Conservation (phyloP, 1,139 yeast species). For the Yamadazyma pseudoaaseri region DNA sequence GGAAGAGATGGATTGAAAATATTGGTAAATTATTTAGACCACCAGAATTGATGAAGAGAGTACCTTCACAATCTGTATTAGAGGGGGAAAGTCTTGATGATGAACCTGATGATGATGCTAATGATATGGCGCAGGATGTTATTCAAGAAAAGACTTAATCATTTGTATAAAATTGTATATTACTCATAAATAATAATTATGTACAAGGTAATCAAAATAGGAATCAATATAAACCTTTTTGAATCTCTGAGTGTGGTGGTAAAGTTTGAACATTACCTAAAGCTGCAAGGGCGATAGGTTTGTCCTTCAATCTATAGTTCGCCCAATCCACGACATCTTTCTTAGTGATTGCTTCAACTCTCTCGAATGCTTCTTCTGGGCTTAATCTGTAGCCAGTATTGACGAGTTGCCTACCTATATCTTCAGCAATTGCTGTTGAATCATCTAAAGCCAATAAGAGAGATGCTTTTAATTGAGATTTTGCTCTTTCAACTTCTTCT, state of each 20-base stretch:
- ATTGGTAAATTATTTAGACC: constrained; percentile 82
- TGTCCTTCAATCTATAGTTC: constrained; percentile 70
- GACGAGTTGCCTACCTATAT: constrained; percentile 94
- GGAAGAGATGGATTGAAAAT: constrained; percentile 83
- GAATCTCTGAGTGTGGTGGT: constrained; percentile 57
- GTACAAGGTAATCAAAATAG: constrained; percentile 1
- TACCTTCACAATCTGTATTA: constrained; percentile 62
- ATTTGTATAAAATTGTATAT: constrained; percentile 9
- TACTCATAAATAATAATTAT: constrained; percentile 5
- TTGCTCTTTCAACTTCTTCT: constrained; percentile 90
- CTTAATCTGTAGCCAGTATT: constrained; percentile 89
- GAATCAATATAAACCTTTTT: constrained; percentile 30
- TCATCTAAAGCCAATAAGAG: constrained; percentile 87
- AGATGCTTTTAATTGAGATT: constrained; percentile 92
- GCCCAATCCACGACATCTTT: constrained; percentile 89
- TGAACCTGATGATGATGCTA: constrained; percentile 41
- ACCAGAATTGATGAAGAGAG: constrained; percentile 69
- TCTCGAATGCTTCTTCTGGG: constrained; percentile 88
- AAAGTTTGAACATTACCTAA: constrained; percentile 74
- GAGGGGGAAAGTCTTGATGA: constrained; percentile 36
- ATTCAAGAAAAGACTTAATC: constrained; percentile 20
- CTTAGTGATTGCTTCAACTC: constrained; percentile 76
- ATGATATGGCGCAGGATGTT: constrained; percentile 51
- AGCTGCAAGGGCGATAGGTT: constrained; percentile 87
- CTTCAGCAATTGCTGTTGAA: constrained; percentile 95